phyloP scores from a whole-genome alignment of 1,284 basidiomycete species.

The Puccinia coronata region DNA sequence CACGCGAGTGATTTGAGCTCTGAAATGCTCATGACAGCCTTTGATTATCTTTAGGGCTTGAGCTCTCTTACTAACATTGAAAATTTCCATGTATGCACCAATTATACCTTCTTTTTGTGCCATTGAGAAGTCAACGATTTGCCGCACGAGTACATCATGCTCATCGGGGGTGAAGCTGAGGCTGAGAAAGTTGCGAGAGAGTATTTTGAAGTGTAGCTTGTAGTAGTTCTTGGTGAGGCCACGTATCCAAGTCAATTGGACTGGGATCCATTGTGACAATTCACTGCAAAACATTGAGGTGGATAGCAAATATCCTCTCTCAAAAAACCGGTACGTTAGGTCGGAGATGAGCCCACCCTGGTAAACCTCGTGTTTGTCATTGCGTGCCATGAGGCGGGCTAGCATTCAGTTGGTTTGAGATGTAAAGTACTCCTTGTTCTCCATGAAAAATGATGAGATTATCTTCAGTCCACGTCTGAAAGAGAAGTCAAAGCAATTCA shows the following conservation, averaged over 20 bases:
- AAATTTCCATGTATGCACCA: conserved; percentile 6
- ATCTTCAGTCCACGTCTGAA: not conserved
- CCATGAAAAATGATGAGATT: not conserved
- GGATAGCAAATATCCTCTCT: conserved; percentile 1
- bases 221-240: conserved; percentile 3
- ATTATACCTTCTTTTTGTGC: not conserved
- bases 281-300: conserved; percentile 9
- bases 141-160: not conserved
- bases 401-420: conserved; percentile 27
- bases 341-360: not conserved
- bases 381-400: not conserved
- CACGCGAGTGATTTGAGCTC: not conserved
- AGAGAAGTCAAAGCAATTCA: too few species aligned
- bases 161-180: not conserved
- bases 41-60: not conserved
- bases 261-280: not conserved
- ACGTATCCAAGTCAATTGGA: conserved; percentile 20
- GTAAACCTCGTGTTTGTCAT: not conserved
- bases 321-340: conserved; percentile 19
- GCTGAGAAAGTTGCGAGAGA: not conserved
- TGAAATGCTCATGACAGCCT: conserved; percentile 25
- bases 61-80: not conserved
- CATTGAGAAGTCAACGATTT: conserved; percentile 20
- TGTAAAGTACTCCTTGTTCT: not conserved
- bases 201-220: not conserved